A percentile compares a stretch with the other conserved stretches of the same genome.
Evolutionary conservation across 371 early-diverging fungal genomes (phyloP).

Genomic region (Rhizopus arrhizus): DNA sequence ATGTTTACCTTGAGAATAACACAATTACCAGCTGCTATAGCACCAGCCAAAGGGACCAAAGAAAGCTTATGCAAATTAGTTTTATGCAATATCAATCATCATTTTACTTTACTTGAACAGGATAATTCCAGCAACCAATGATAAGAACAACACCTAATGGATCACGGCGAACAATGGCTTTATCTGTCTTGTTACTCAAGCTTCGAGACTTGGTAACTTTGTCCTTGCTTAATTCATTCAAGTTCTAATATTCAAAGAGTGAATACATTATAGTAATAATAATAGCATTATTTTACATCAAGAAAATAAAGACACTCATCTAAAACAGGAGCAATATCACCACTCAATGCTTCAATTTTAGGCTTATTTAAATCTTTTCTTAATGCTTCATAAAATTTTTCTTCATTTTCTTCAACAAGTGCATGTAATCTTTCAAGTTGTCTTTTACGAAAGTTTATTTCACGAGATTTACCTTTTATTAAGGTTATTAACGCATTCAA

Average conservation of each 20-base stretch:
- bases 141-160: conserved; percentile 78
- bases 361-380: conserved; percentile 68
- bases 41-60: conserved; percentile 55
- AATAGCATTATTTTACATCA: conserved; percentile 30
- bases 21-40: conserved; percentile 90
- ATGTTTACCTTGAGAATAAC: conserved; percentile 66
- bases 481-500: background rate
- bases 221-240: conserved; percentile 65
- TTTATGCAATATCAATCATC: background rate
- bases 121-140: conserved; percentile 54
- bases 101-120: conserved; percentile 35
- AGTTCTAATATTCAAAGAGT: conserved; percentile 40
- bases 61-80: conserved; percentile 1
- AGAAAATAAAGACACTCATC: conserved; percentile 57
- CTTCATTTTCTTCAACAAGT: conserved; percentile 70
- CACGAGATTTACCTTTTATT: conserved; percentile 44
- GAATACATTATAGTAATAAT: conserved; percentile 15
- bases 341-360: conserved; percentile 57
- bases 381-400: conserved; percentile 60
- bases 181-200: conserved; percentile 36
- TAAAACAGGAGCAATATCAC: conserved; percentile 65
- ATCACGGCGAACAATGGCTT: conserved; percentile 64
- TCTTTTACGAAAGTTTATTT: conserved; percentile 62
- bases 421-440: conserved; percentile 71
- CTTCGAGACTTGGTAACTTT: conserved; percentile 42